Base-by-base conservation (phyloP, 2,329 filamentous ascomycete genomes). In the Fusarium sp. region DNA sequence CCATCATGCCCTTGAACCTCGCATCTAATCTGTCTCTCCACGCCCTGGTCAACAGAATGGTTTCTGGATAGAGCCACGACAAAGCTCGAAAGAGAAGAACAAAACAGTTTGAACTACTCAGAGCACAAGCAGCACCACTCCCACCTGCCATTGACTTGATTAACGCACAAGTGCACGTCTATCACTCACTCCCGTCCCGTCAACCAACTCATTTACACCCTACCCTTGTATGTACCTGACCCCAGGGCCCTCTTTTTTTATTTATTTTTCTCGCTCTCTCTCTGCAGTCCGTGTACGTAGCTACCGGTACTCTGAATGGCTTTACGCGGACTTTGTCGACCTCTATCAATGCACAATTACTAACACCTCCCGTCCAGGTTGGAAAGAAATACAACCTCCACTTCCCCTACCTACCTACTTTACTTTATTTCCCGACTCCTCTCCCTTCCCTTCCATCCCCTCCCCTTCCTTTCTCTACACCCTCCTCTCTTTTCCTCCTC, bases 201-300 rank as follows among this genome's bases (percentile, higher is more conserved):
- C 40, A 56, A 36, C 22, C 8, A 22, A 58, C 19, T 65, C 52
- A 53, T 42, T 26, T 48, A 59, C 61, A 63, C 61, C 61, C 56
- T 65, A 43, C 32, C 51, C 51, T 38, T 40, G 51, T 35, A 32
- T 6, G 31, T 12, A 50, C 32, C 13, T 44, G 61, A 58, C 58
- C 62, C 62, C 44, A 28, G 57, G 62, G 56, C 43, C 55, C 61
- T 58, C 58, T 63, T 61, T 65, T 66, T 54, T n/a, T 42, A 63
- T 58, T 41, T 44, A 50, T 46, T 45, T 49, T 41, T 38, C 15
- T 35, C 24, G 19, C 47, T 60, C 57, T 56, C 38, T 61, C 48
- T 32, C 38, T 43, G 13, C 11, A 32, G 29, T 13, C 13, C 31
- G 31, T 34, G 11, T 32, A 32, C 31, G 11, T 32, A 34, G 31